Evolutionary conservation across 2,329 filamentous ascomycete genomes (phyloP).

Genomic region (Colletotrichum salicis): DNA sequence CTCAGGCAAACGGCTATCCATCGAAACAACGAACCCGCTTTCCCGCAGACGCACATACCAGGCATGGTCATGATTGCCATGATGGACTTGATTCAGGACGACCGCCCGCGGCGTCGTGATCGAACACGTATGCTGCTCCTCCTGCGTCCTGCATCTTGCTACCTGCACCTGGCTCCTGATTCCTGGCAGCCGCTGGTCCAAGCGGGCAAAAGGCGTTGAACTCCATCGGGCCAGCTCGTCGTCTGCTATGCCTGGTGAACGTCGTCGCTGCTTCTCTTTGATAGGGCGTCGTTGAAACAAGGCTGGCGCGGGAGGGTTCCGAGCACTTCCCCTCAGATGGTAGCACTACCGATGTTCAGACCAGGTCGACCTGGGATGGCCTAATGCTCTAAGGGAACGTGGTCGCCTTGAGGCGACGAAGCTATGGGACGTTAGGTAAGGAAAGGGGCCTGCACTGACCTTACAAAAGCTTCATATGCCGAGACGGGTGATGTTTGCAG

Average conservation of each 20-base stretch:
- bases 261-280: slow-evolving; percentile 6
- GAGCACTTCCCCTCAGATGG: background rate
- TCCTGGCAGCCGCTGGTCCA: background rate
- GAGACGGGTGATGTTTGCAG: slow-evolving; percentile 27
- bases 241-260: background rate
- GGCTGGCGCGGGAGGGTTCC: slow-evolving; percentile 17
- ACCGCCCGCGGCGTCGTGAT: background rate
- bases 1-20: background rate
- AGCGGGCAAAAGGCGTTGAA: background rate
- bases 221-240: background rate
- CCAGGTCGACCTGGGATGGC: background rate
- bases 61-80: slow-evolving; percentile 3
- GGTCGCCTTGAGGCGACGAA: background rate
- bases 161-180: background rate
- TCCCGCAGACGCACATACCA: slow-evolving; percentile 11
- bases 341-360: slow-evolving; percentile 3
- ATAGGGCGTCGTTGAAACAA: slow-evolving; percentile 29
- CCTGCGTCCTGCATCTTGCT: background rate
- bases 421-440: background rate
- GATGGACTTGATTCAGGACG: background rate
- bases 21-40: slow-evolving; percentile 8
- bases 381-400: background rate
- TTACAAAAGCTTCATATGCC: slow-evolving; percentile 21
- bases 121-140: background rate
- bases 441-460: background rate